A percentile compares a stretch with the other conserved stretches of the same genome.
These are phyloP conservation scores for Adansonia grandidieri DNA, from an alignment of 441 rosid species.

Conservation along the genomic window DNA sequence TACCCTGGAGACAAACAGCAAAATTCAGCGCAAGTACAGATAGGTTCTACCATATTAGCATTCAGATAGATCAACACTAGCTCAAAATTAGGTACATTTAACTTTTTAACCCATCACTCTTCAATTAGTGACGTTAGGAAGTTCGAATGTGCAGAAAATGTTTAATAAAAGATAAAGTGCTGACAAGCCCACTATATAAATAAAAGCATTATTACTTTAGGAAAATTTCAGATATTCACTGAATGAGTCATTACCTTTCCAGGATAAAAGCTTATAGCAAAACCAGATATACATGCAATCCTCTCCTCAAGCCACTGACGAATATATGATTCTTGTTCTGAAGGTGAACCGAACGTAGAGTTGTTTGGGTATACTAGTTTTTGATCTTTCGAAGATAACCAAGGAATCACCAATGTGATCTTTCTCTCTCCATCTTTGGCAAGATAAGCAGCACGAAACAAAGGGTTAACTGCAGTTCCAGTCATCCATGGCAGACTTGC, in stretches of 20 bases:
- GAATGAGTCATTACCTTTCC: constrained; percentile 63
- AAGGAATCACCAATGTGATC: constrained; percentile 90
- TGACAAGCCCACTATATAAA: constrained; percentile 11
- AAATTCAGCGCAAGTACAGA: constrained; percentile 3
- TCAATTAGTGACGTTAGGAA: background rate
- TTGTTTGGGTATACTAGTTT: constrained; percentile 66
- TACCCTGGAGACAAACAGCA: background rate
- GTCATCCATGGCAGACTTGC: constrained; percentile 99
- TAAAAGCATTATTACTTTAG: constrained; percentile 8
- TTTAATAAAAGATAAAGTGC: background rate
- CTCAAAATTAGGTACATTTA: background rate
- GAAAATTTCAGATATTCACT: background rate
- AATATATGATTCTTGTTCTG: constrained; percentile 73
- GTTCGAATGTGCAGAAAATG: background rate
- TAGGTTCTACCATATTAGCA: background rate
- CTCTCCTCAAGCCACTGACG: constrained; percentile 85
- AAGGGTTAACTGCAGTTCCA: constrained; percentile 95
- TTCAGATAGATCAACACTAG: background rate
- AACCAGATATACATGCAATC: constrained; percentile 51
- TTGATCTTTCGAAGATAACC: constrained; percentile 81
- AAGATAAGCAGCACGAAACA: constrained; percentile 93
- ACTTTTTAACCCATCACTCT: background rate
- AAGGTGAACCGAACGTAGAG: constrained; percentile 64
- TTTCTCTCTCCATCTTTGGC: constrained; percentile 66
- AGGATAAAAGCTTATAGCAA: constrained; percentile 73